Percentiles rank a stretch among this genome's conserved stretches.
These are phyloP conservation scores for Moniliophthora roreri DNA, from an alignment of 1,284 basidiomycete species.

Conservation along the genomic window DNA sequence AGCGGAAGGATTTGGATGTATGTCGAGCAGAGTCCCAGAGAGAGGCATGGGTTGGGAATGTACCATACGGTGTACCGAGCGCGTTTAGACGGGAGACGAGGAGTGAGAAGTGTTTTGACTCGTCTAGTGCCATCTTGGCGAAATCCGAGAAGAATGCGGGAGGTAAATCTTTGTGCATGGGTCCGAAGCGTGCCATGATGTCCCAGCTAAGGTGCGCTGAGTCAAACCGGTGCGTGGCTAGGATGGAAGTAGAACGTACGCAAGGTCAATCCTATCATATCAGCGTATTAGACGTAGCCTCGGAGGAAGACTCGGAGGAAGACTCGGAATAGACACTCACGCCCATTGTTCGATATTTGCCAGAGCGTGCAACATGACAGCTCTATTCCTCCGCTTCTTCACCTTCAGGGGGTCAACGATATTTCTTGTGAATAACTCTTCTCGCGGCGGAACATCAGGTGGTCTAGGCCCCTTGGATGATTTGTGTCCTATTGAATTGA, in stretches of 20 bases:
- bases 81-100: conserved; percentile 59
- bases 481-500: conserved; percentile 65
- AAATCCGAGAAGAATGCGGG: conserved; percentile 80
- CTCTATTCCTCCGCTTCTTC: conserved; percentile 64
- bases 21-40: conserved; percentile 83
- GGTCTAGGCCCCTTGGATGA: conserved; percentile 50
- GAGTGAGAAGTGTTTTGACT: conserved; percentile 78
- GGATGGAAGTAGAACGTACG: conserved; percentile 42
- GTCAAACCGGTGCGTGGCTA: neutral
- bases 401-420: conserved; percentile 65
- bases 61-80: conserved; percentile 74
- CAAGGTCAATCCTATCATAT: conserved; percentile 64
- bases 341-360: conserved; percentile 95
- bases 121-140: conserved; percentile 82
- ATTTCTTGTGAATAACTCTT: conserved; percentile 49
- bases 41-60: conserved; percentile 71
- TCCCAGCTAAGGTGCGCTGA: conserved; percentile 59
- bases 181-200: conserved; percentile 80
- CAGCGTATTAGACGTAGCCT: conserved; percentile 1
- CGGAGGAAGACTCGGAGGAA: neutral
- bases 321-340: conserved; percentile 41
- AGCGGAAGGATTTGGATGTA: conserved; percentile 70
- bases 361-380: conserved; percentile 78
- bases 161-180: conserved; percentile 58
- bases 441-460: conserved; percentile 70